These are phyloP conservation scores for Ceratobasidium sp. DNA, from an alignment of 1,284 basidiomycete genomes.

Conservation along the genomic window DNA sequence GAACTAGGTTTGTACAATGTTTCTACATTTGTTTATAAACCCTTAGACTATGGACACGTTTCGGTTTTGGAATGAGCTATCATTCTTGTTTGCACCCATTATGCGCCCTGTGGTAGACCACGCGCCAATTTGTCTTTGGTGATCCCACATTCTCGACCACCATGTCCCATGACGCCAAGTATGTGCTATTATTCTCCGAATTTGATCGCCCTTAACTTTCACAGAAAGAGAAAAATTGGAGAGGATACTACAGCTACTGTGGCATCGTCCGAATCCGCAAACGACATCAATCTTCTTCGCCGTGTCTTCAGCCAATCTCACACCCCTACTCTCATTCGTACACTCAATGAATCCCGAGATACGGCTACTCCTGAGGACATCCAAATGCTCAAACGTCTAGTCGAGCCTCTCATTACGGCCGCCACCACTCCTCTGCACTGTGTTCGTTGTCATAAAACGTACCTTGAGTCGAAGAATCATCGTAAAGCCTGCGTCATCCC, in stretches of 20 bases:
- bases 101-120: too few relatives aligned
- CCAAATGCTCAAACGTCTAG: background rate
- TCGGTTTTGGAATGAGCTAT: too few relatives aligned
- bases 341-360: background rate
- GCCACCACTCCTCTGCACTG: background rate
- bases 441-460: constrained; percentile 1
- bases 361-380: background rate
- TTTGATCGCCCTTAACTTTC: background rate
- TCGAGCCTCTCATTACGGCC: background rate
- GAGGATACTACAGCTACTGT: background rate
- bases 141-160: too few relatives aligned
- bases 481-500: background rate
- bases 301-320: background rate
- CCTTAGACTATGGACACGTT: too few relatives aligned
- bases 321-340: background rate
- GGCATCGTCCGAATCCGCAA: background rate
- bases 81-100: too few relatives aligned
- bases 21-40: too few relatives aligned
- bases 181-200: background rate
- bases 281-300: background rate
- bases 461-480: background rate
- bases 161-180: constrained; percentile 1
- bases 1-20: too few relatives aligned
- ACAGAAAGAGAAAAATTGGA: background rate
- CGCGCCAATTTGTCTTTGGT: too few relatives aligned